Evolutionary conservation across 1,284 basidiomycete genomes (phyloP).

Genomic region (Ganoderma sinense): DNA sequence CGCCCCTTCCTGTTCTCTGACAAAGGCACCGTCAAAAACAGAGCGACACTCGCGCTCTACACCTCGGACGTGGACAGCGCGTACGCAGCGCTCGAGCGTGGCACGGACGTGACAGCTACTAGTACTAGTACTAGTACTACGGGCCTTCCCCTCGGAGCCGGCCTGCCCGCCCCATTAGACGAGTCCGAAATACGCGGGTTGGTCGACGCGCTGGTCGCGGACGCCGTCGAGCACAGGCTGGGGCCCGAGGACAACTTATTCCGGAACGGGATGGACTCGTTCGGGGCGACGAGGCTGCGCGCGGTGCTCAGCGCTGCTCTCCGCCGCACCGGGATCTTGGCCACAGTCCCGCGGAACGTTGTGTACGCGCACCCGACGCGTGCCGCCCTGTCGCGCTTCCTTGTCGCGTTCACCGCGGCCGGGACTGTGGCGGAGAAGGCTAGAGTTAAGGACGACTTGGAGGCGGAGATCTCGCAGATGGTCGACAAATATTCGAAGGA

Average conservation of each 20-base stretch:
- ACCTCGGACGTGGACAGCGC: conserved; percentile 27
- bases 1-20: conserved; percentile 31
- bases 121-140: no score
- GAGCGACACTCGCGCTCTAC: conserved; percentile 26
- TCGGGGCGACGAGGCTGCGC: conserved; percentile 23
- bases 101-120: no score
- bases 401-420: background rate
- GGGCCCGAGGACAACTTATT: conserved; percentile 12
- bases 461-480: conserved; percentile 1
- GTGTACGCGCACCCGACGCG: conserved; percentile 29
- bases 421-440: background rate
- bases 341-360: conserved; percentile 27
- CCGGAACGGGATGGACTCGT: conserved; percentile 27
- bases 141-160: background rate
- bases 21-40: conserved; percentile 28
- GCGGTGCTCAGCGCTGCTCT: conserved; percentile 15
- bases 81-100: conserved; percentile 26
- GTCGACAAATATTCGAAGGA: conserved; percentile 7
- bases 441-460: background rate
- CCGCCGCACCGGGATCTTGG: background rate
- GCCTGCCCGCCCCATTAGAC: background rate
- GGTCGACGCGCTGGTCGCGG: conserved; percentile 11
- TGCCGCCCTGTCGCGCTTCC: conserved; percentile 16
- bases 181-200: conserved; percentile 20
- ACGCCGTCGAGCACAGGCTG: conserved; percentile 5